Conservation (phyloP, 768 basidiomycete species). For the Suillus weaverae region DNA sequence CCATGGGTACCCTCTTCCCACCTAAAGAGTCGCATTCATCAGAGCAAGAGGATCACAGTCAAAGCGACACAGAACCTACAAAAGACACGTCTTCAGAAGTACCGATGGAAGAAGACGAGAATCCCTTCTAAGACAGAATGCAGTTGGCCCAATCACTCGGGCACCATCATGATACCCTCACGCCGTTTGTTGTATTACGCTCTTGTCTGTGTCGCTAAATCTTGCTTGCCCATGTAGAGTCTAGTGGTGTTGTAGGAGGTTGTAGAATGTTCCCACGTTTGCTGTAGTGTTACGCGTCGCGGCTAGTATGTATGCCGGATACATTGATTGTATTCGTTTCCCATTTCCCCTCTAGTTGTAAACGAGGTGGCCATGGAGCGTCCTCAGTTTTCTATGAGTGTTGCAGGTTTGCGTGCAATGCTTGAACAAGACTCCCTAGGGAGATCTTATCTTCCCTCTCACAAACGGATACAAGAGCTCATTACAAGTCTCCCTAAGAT, state of each 20-base stretch:
- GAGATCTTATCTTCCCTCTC: constrained; percentile 12
- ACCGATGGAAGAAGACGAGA: constrained; percentile 58
- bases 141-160: constrained; percentile 15
- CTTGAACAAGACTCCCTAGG: neutral
- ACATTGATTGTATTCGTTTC: constrained; percentile 5
- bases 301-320: constrained; percentile 4
- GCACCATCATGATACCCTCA: constrained; percentile 18
- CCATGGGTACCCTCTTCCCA: constrained; percentile 58
- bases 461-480: constrained; percentile 39
- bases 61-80: constrained; percentile 40
- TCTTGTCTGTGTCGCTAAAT: constrained; percentile 32
- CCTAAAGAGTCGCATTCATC: constrained; percentile 35
- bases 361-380: neutral
- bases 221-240: constrained; percentile 12
- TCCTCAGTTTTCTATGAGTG: neutral
- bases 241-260: constrained; percentile 8
- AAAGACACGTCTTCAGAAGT: constrained; percentile 26
- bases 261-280: constrained; percentile 29
- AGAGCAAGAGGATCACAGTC: constrained; percentile 35
- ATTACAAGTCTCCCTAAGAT: constrained; percentile 48
- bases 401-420: neutral
- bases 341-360: neutral
- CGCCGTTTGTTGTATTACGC: constrained; percentile 25
- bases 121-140: constrained; percentile 56
- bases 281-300: constrained; percentile 10